Evolutionary conservation across 108 stramenopile species (phyloP).

Genomic region (Fragilaria radians): DNA sequence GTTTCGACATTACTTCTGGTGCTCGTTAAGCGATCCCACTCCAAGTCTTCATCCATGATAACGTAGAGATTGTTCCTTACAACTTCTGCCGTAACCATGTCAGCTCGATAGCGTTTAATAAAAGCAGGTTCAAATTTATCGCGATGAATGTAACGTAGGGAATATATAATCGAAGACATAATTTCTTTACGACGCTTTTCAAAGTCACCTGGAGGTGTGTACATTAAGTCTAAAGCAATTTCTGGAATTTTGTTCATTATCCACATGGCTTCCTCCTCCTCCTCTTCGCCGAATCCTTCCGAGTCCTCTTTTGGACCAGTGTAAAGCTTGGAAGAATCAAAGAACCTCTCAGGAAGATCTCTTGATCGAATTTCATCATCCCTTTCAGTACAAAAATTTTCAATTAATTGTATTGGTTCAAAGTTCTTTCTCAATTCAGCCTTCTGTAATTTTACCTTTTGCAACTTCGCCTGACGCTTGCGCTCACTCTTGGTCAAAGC

Average conservation of each 20-base stretch:
- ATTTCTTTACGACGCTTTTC: conserved; percentile 44
- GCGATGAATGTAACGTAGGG: conserved; percentile 62
- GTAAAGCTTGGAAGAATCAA: conserved; percentile 62
- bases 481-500: conserved; percentile 52
- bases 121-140: conserved; percentile 82
- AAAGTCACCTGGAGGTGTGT: conserved; percentile 23
- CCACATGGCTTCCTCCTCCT: conserved; percentile 76
- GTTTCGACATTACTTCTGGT: conserved; percentile 61
- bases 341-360: conserved; percentile 77
- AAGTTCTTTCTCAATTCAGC: conserved; percentile 71
- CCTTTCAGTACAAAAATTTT: conserved; percentile 87
- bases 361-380: conserved; percentile 75
- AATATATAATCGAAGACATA: conserved; percentile 55
- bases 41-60: conserved; percentile 78
- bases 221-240: conserved; percentile 51
- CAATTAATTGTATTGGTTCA: conserved; percentile 85
- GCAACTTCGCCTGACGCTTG: conserved; percentile 27
- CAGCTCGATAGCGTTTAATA: conserved; percentile 70
- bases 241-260: conserved; percentile 68
- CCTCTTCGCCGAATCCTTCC: conserved; percentile 45
- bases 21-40: conserved; percentile 66
- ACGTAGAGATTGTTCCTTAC: conserved; percentile 67
- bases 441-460: conserved; percentile 59
- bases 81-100: conserved; percentile 59
- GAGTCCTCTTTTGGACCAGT: conserved; percentile 21